A percentile compares a stretch with the other conserved stretches of the same genome.
Evolutionary conservation across 345 rosid species (phyloP).

Genomic region (Boechera retrofracta): DNA sequence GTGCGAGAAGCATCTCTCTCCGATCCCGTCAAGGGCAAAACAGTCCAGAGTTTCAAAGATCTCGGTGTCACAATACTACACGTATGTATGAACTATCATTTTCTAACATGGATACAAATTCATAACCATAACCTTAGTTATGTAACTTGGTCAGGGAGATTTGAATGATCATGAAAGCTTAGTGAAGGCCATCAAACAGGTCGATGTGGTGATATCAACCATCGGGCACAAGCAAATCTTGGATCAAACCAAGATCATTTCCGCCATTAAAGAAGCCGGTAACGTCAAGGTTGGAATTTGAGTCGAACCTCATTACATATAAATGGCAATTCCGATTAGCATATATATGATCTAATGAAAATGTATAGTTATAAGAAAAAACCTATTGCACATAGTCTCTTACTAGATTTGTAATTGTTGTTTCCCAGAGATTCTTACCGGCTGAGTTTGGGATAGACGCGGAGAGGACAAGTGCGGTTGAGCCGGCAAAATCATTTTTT

Average conservation of each 20-base stretch:
- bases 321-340: no score
- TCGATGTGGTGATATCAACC: conserved; percentile 46
- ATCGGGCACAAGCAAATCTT: conserved; percentile 34
- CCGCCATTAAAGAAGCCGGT: conserved; percentile 51
- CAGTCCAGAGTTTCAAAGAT: conserved; percentile 37
- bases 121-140: not conserved
- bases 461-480: conserved; percentile 37
- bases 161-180: conserved; percentile 42
- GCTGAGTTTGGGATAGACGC: conserved; percentile 50
- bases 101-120: not conserved
- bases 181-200: conserved; percentile 46
- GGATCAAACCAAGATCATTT: conserved; percentile 46
- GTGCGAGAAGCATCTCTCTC: conserved; percentile 42
- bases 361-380: no score
- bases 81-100: not conserved
- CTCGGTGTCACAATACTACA: conserved; percentile 39
- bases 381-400: not conserved
- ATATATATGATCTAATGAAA: no score
- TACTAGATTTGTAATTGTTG: conserved; percentile 32
- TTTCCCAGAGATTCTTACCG: conserved; percentile 48
- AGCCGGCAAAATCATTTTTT: conserved; percentile 41
- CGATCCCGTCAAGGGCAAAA: conserved; percentile 36
- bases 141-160: conserved; percentile 42
- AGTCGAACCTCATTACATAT: not conserved
- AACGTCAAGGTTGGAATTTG: conserved; percentile 37